These are phyloP conservation scores for Parietichytrium sp. DNA, from an alignment of 108 stramenopile genomes.

Conservation along the genomic window DNA sequence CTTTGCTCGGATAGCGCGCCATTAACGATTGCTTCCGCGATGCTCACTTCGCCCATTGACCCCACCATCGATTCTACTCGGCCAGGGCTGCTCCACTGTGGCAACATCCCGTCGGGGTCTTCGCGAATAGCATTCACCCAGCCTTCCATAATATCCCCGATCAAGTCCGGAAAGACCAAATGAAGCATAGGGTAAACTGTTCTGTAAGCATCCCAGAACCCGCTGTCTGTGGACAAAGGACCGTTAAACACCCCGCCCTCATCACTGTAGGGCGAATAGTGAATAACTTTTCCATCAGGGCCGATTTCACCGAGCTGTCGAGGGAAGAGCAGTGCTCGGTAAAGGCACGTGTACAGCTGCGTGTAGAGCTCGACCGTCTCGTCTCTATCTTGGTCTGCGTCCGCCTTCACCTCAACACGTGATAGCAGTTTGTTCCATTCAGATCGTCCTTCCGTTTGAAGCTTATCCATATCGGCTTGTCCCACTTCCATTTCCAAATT, in stretches of 20 bases:
- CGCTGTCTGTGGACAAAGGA: constrained; percentile 43
- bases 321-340: constrained; percentile 47
- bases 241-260: neutral
- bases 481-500: constrained; percentile 6
- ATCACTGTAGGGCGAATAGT: constrained; percentile 40
- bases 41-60: constrained; percentile 48
- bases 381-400: too few relatives aligned
- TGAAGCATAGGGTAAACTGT: constrained; percentile 46
- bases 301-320: constrained; percentile 36
- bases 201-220: constrained; percentile 52
- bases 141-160: constrained; percentile 42
- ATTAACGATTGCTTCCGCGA: constrained; percentile 49
- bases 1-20: neutral
- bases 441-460: neutral
- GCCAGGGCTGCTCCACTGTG: constrained; percentile 49
- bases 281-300: neutral
- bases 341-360: constrained; percentile 45
- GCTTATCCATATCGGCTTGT: neutral
- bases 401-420: constrained; percentile 5
- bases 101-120: constrained; percentile 42
- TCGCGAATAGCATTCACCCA: constrained; percentile 51
- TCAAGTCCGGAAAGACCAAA: constrained; percentile 40
- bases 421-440: constrained; percentile 43
- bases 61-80: constrained; percentile 49
- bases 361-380: neutral